Evolutionary conservation across 2,329 filamentous ascomycete species (phyloP), one percentile per base, ranked within the genome.

Genomic region (Purpureocillium takamizusanense): DNA sequence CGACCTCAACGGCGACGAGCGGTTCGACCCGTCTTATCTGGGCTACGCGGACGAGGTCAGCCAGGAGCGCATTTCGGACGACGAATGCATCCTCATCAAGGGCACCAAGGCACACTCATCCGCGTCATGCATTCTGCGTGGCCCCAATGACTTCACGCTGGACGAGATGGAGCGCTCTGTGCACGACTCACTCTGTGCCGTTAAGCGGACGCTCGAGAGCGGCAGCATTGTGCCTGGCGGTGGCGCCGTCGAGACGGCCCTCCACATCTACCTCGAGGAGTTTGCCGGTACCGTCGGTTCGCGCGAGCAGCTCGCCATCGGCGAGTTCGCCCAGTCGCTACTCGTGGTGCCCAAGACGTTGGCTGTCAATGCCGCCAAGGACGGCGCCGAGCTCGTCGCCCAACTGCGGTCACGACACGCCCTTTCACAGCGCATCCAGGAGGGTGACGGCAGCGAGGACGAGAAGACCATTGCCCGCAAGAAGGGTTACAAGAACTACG

Each of bases 111-210:
- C 84, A 21, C 87, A 92, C 66, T 92, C 84, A 3, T 94, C 89
- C 7, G 89, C 92, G 23, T 98, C 92, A 14, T 88, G 95, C 63
- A 94, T 98, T 51, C 83, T 98, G 38, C 86, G 92, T 42, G 92
- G 92, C 33, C 76, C 92, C 51, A 97, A 98, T 65, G 92, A 98
- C 63, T 97, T 85, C 68, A 86, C 87, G 44, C 78, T 98, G 23
- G 92, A 98, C 56, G 92, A 98, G 74, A 98, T 97, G 90, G 92
- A 98, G 74, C 85, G 92, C 48, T 97, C 92, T 2, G 81, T 98
- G 14, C 92, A 98, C 68, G 92, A 98, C 65, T 94, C 90, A 12
- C 74, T 98, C 34, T 95, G 86, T 50, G 92, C 92, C 34, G 89
- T 98, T 47, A 98, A 98, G 80, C 81, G 92, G 51, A 95, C 92